A percentile compares a stretch with the other conserved stretches of the same genome.
Conservation (phyloP, 495 filamentous ascomycete species). For the Usnea hakonensis region DNA sequence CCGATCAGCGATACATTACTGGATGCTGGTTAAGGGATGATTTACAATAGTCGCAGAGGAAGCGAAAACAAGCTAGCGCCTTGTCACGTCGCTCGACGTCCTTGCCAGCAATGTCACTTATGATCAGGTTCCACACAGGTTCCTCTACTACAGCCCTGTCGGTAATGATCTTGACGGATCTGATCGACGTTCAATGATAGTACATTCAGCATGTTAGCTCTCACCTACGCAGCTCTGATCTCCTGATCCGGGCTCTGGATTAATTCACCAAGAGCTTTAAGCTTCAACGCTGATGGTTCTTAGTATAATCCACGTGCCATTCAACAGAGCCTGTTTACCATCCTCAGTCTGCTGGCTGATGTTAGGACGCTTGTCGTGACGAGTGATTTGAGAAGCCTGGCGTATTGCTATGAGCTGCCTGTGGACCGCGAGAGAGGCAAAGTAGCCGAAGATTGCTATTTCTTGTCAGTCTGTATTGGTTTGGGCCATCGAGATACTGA, state of each 20-base stretch:
- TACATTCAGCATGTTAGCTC: background rate
- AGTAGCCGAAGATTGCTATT: conserved; percentile 41
- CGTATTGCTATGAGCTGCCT: conserved; percentile 40
- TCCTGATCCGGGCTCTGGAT: conserved; percentile 44
- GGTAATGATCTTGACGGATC: conserved; percentile 43
- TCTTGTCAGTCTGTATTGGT: background rate
- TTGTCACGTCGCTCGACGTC: conserved; percentile 31
- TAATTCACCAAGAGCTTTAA: conserved; percentile 44
- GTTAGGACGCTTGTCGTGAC: conserved; percentile 38
- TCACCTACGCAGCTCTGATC: conserved; percentile 45
- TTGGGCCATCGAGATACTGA: background rate
- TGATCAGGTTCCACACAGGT: conserved; percentile 35
- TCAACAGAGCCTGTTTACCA: conserved; percentile 25
- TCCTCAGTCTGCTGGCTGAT: conserved; percentile 44
- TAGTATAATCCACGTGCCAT: background rate
- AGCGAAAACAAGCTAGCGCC: conserved; percentile 39
- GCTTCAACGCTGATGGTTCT: conserved; percentile 36
- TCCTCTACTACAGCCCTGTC: conserved; percentile 40
- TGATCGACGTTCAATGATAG: conserved; percentile 21
- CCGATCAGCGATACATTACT: background rate
- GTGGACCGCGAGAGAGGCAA: conserved; percentile 39
- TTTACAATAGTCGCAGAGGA: conserved; percentile 35
- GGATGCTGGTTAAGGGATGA: background rate
- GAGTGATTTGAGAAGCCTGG: conserved; percentile 42
- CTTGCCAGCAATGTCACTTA: conserved; percentile 36